Percentiles rank a stretch among this genome's conserved stretches.
Evolutionary conservation across 129 eudicot species (phyloP).

Genomic region (Artemisia argyi): DNA sequence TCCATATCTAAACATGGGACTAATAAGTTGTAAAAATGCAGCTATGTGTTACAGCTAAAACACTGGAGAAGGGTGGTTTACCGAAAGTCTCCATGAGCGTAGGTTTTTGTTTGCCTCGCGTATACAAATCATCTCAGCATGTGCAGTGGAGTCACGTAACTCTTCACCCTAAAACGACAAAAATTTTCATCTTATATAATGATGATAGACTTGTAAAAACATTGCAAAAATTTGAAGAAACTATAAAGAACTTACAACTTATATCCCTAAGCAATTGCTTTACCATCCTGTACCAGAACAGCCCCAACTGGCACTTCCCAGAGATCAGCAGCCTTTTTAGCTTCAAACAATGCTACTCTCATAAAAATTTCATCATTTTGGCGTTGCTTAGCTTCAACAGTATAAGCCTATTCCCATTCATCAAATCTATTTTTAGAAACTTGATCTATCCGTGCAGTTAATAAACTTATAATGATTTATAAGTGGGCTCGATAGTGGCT

Average conservation of each 20-base stretch:
- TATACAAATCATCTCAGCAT: constrained; percentile 94
- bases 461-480: too few relatives aligned
- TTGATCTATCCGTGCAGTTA: constrained; percentile 49
- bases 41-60: not conserved
- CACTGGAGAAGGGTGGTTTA: constrained; percentile 16
- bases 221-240: not conserved
- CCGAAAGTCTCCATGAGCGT: constrained; percentile 93
- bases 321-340: constrained; percentile 81
- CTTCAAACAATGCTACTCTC: constrained; percentile 90
- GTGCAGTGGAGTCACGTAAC: constrained; percentile 94
- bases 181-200: constrained; percentile 12
- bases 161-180: constrained; percentile 79
- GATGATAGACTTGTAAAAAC: not conserved
- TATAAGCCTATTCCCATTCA: constrained; percentile 93
- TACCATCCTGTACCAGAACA: constrained; percentile 83
- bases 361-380: constrained; percentile 75
- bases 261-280: constrained; percentile 84
- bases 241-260: constrained; percentile 62
- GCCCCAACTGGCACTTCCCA: constrained; percentile 99
- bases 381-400: constrained; percentile 59
- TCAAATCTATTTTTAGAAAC: constrained; percentile 67
- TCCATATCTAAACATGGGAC: not conserved
- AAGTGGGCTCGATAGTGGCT: too few relatives aligned
- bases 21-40: not conserved
- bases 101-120: constrained; percentile 81